phyloP scores from a whole-genome alignment of 345 rosid species.

The Rhodamnia argentea region DNA sequence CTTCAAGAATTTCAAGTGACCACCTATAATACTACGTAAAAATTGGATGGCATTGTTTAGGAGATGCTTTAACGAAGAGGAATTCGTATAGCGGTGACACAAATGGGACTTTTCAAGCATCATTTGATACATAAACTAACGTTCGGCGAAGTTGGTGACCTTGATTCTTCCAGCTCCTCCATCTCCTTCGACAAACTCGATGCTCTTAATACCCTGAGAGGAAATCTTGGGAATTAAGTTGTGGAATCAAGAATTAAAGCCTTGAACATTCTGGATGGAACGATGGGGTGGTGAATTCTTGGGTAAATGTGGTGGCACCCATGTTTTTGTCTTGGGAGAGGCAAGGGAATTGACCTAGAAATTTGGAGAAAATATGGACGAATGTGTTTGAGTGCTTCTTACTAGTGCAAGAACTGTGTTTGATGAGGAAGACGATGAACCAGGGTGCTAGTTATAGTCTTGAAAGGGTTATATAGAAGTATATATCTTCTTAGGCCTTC shows the following conservation, averaged over 20 bases:
- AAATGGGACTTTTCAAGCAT: too few species aligned
- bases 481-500: not conserved
- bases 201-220: not conserved
- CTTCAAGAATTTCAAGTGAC: slow-evolving; percentile 4
- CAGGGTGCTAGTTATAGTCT: too few species aligned
- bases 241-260: not conserved
- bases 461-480: too few species aligned
- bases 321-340: not conserved
- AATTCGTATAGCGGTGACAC: too few species aligned
- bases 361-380: not conserved
- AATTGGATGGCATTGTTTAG: too few species aligned
- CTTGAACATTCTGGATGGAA: not conserved
- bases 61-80: too few species aligned
- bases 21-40: not conserved
- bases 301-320: not conserved
- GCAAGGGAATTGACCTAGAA: not conserved
- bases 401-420: not conserved
- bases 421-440: not conserved
- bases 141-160: not conserved
- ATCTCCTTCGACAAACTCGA: not conserved
- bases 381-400: not conserved
- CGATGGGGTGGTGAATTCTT: not conserved
- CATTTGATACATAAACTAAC: not conserved
- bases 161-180: not conserved
- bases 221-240: not conserved